Evolutionary conservation across 768 basidiomycete genomes (phyloP), one percentile per base, ranked within the genome.

Genomic region (Termitomyces eurrhizus): DNA sequence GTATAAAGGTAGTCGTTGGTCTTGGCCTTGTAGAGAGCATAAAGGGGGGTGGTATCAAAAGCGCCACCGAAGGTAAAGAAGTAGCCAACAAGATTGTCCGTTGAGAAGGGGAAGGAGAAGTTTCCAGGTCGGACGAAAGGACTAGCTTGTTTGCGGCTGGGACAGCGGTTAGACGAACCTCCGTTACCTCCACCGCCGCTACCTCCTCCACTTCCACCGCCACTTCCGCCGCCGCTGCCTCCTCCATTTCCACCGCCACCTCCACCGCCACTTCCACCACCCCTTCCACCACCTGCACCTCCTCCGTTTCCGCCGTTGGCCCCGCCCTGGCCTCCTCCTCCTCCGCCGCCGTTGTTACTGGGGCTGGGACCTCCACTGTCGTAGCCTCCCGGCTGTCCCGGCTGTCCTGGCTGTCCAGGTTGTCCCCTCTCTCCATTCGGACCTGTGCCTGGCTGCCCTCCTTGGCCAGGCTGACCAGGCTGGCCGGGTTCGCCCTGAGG

Each of bases 1-100:
- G 60, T 62, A 24, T 53, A 62, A 24, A 64, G 58, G 35, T 46
- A 64, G 41, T 64, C 64, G 48, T 64, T 46, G 45, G 57, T 64
- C 33, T 39, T 44, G 14, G 36, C 2, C 32, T 62, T 59, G 55
- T 55, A 62, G 8, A 62, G 44, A 16, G 37, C 9, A 21, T 56
- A 64, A 32, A 64, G 52, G 26, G 59, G 52, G 29, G 26, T 29
- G 13, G 61, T 62, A 33, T 48, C 44, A 9, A 49, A 49, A 14
- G 32, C 37, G 1, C 11, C 12, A 33, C 11, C 12, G 33, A 18
- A 62, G 11, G 39, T 14, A 51, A 57, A 61, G 45, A 64, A 52
- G 16, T 18, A 62, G 7, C 57, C 64, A 9, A 64, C 21, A 9
- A 50, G 8, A n/a, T 37, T 36, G 11, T 45, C 41, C 7, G 61